These are phyloP conservation scores for Citrullus colocynthis DNA, from an alignment of 306 rosid species.

Conservation along the genomic window DNA sequence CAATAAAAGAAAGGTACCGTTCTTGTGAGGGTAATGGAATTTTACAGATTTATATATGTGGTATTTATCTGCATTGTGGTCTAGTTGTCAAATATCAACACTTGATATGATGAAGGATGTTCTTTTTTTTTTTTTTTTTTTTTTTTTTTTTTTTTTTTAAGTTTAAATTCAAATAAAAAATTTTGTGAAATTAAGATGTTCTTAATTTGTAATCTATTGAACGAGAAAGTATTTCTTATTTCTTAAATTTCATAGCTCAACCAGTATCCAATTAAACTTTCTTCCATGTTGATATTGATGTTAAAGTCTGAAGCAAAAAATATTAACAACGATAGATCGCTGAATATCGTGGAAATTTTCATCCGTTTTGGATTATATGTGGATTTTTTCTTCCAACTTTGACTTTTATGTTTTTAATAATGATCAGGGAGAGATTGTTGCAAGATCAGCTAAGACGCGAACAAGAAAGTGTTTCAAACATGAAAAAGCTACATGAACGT, in stretches of 20 bases:
- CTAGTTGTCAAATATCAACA: too few species aligned
- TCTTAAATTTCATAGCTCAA: neutral
- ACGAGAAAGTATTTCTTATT: neutral
- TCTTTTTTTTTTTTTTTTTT: neutral
- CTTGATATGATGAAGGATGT: neutral
- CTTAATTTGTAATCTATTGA: neutral
- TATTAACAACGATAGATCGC: neutral
- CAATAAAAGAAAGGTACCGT: slow-evolving; percentile 70
- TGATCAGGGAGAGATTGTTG: slow-evolving; percentile 69
- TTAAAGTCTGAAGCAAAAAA: neutral
- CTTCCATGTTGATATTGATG: neutral
- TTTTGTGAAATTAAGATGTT: neutral
- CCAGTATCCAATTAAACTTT: neutral
- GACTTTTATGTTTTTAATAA: slow-evolving; percentile 5
- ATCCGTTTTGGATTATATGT: neutral
- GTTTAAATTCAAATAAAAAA: neutral
- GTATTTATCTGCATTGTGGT: neutral
- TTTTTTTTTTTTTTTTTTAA: too few species aligned
- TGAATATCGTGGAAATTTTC: neutral
- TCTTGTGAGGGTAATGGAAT: slow-evolving; percentile 8
- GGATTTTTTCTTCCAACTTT: neutral
- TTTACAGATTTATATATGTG: neutral
- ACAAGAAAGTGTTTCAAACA: slow-evolving; percentile 85
- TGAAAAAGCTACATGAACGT: slow-evolving; percentile 88
- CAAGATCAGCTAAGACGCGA: slow-evolving; percentile 91